Conservation (phyloP, 139 green algal species). For the Chlorella sp. region DNA sequence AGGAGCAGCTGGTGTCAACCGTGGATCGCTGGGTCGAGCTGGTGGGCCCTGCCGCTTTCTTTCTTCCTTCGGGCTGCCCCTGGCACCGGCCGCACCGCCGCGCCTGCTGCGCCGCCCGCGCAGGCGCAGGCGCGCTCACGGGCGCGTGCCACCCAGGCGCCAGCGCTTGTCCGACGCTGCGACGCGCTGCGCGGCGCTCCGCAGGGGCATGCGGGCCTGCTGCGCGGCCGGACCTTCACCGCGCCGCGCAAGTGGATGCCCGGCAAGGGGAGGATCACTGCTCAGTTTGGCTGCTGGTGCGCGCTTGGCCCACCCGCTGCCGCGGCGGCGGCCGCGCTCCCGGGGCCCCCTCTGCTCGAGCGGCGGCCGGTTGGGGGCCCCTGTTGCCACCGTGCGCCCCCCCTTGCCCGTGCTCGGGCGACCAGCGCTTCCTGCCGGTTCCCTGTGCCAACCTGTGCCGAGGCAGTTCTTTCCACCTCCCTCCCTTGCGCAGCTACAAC, state of each 20-base stretch:
- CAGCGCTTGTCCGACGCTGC: neutral
- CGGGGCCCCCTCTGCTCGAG: neutral
- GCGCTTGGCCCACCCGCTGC: neutral
- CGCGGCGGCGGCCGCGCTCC: neutral
- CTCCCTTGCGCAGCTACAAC: slow-evolving; percentile 79
- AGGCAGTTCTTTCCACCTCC: too few relatives aligned
- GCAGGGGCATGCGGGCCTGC: slow-evolving; percentile 12
- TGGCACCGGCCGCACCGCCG: neutral
- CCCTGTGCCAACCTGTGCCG: too few relatives aligned
- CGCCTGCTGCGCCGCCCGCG: neutral
- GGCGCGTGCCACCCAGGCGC: neutral
- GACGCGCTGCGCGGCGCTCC: neutral
- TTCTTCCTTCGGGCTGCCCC: neutral
- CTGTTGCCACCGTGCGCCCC: too few relatives aligned
- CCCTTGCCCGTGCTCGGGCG: too few relatives aligned
- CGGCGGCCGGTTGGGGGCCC: neutral
- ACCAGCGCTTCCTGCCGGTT: too few relatives aligned
- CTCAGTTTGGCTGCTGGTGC: slow-evolving; percentile 54
- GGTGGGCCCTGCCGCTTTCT: slow-evolving; percentile 1
- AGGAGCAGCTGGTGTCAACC: slow-evolving; percentile 38
- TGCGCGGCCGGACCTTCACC: slow-evolving; percentile 55
- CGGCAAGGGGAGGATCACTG: slow-evolving; percentile 65
- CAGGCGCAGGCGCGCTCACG: neutral
- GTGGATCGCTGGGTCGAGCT: slow-evolving; percentile 40
- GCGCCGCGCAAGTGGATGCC: slow-evolving; percentile 60